Base-by-base conservation (phyloP, 2,329 filamentous ascomycete genomes). In the Pseudogymnoascus verrucosus region DNA sequence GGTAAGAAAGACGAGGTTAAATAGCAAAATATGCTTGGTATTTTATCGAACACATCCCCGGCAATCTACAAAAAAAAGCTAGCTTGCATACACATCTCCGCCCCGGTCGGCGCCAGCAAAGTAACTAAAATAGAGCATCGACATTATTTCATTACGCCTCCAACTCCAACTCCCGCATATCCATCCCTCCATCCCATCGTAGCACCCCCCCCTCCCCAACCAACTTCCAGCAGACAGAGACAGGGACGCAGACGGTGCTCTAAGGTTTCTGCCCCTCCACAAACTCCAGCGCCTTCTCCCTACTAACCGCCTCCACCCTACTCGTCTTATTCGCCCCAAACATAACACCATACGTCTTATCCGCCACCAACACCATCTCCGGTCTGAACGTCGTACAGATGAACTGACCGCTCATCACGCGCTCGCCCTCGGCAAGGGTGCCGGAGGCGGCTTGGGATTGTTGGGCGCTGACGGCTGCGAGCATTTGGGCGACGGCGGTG, bases 321-420 rank as follows among this genome's bases (percentile, higher is more conserved):
- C 91, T 96, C 68, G 93, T 96, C 83, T 98, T 98, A 76, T 93
- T 93, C 68, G 86, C 85, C 68, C 85, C 84, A 77, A 93, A 98
- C 61, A 90, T 91, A 61, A 99, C 95, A 66, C 95, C 95, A 75
- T 99, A 99, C 77, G 93, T 97, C 79, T 96, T 96, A 79, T 98
- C 93, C 2, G 95, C 95, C 19, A 98, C 91, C 66, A 89, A 85
- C 67, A 99, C 84, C 82, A 99, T 97, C 78, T 99, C 95, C 1
- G 95, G 95, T 64, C 95, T 84, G 85, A 99, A 99, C 2, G 95
- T 99, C 3, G 95, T 99, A 82, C 95, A 98, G 76, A 99, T 99
- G 74, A 99, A 99, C 75, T 99, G 88, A 0, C 87, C 87, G 37
- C 80, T 79, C 67, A 78, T 79, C 16, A 76, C 76, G 57, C 76